phyloP scores from a whole-genome alignment of 2,329 filamentous ascomycete genomes.

The Microsporum audouinii region DNA sequence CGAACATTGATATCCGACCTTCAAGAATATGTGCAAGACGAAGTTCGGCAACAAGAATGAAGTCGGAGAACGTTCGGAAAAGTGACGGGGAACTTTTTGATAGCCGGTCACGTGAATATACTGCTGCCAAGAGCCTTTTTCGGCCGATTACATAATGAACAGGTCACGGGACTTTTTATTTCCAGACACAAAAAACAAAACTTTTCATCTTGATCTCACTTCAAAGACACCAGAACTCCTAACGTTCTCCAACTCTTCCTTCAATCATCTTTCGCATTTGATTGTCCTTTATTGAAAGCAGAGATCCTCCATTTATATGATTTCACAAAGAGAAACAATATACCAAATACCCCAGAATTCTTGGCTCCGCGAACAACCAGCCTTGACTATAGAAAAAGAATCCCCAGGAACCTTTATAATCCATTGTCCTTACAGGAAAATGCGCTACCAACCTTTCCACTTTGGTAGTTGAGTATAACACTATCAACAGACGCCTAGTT shows the following conservation, averaged over 20 bases:
- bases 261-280: not conserved
- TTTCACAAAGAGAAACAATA: not conserved
- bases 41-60: not conserved
- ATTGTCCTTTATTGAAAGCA: not conserved
- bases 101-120: slow-evolving; percentile 1
- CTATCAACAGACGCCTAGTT: slow-evolving; percentile 33
- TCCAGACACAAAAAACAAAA: not conserved
- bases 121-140: not conserved
- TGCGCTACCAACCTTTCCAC: slow-evolving; percentile 53
- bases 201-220: not conserved
- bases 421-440: slow-evolving; percentile 56
- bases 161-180: not conserved
- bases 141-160: slow-evolving; percentile 2
- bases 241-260: not conserved
- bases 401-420: slow-evolving; percentile 18
- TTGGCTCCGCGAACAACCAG: not conserved
- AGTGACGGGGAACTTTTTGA: not conserved
- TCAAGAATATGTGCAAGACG: not conserved
- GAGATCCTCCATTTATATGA: not conserved
- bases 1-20: not conserved
- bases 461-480: slow-evolving; percentile 55
- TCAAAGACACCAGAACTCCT: not conserved
- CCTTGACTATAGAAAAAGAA: not conserved
- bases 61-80: not conserved
- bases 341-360: not conserved